phyloP scores from a whole-genome alignment of 495 filamentous ascomycete genomes.

The Trichoderma parareesei region DNA sequence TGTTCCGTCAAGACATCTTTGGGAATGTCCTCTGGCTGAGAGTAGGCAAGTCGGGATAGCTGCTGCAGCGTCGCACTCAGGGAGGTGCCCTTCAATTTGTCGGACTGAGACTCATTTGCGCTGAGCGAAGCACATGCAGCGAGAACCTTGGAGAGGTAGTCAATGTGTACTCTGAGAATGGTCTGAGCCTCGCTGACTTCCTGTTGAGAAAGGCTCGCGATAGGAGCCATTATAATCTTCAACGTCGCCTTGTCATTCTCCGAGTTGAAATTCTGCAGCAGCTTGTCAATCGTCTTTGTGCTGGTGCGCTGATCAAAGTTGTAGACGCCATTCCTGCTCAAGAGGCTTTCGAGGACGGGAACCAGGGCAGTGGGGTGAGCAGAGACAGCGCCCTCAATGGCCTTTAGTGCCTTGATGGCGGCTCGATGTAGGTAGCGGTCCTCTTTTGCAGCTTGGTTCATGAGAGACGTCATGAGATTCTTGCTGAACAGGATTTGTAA shows the following conservation, averaged over 20 bases:
- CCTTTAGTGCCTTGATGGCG: conserved; percentile 62
- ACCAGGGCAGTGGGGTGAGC: conserved; percentile 52
- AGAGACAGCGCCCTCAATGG: conserved; percentile 58
- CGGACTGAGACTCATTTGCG: conserved; percentile 1
- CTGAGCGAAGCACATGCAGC: conserved; percentile 17
- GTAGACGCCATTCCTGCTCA: conserved; percentile 58
- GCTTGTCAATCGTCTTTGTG: conserved; percentile 75
- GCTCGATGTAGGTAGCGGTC: conserved; percentile 79
- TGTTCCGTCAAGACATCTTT: conserved; percentile 38
- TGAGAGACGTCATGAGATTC: conserved; percentile 73
- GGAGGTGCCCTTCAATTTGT: conserved; percentile 20
- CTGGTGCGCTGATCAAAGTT: conserved; percentile 84
- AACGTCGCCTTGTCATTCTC: conserved; percentile 39
- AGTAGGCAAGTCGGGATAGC: conserved; percentile 42
- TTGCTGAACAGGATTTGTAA: conserved; percentile 58
- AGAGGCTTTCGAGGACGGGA: conserved; percentile 53
- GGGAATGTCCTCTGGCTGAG: conserved; percentile 26
- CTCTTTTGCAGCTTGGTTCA: conserved; percentile 76
- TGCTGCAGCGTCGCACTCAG: conserved; percentile 34
- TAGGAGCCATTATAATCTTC: conserved; percentile 20
- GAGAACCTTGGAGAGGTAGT: conserved; percentile 28
- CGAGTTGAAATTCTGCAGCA: conserved; percentile 55
- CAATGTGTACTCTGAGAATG: conserved; percentile 1
- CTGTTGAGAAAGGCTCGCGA: conserved; percentile 17
- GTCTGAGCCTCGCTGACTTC: neutral